A percentile compares a stretch with the other conserved stretches of the same genome.
Conservation (phyloP, 768 basidiomycete genomes). For the Amyloporia xantha region DNA sequence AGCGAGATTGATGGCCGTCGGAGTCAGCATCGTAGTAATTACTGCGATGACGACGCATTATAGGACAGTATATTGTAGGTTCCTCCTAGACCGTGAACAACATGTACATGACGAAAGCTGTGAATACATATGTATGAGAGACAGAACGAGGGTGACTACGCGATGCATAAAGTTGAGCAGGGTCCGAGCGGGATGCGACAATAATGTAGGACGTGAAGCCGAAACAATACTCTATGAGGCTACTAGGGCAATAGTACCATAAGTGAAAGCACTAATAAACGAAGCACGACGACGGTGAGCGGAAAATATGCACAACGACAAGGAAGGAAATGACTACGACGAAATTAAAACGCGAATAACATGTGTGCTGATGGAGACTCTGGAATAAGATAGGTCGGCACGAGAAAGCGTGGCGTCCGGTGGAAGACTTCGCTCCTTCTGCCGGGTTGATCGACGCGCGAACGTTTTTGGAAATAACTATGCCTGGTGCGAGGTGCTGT, state of each 20-base stretch:
- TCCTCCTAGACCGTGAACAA: not conserved
- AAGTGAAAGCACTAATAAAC: conserved; percentile 1
- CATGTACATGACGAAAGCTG: conserved; percentile 1
- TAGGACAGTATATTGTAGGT: not conserved
- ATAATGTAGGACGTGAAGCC: conserved; percentile 1
- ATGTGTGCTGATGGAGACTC: not conserved
- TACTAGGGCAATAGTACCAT: not conserved
- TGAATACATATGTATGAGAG: not conserved
- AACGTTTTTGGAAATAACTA: conserved; percentile 3
- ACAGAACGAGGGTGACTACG: not conserved
- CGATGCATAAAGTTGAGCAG: not conserved
- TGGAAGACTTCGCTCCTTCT: conserved; percentile 2
- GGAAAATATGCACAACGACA: conserved; percentile 1
- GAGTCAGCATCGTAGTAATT: too few species aligned
- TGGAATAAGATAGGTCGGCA: conserved; percentile 3
- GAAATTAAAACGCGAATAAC: conserved; percentile 4
- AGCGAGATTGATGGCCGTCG: too few species aligned
- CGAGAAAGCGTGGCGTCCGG: not conserved
- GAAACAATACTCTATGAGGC: conserved; percentile 1
- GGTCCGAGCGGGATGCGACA: not conserved
- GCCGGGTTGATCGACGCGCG: conserved; percentile 1
- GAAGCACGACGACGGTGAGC: conserved; percentile 2
- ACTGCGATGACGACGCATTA: too few species aligned
- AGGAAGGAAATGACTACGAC: not conserved
- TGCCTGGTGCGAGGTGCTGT: not conserved